Evolutionary conservation across 306 rosid species (phyloP).

Genomic region (Oxytropis ochrocephala): DNA sequence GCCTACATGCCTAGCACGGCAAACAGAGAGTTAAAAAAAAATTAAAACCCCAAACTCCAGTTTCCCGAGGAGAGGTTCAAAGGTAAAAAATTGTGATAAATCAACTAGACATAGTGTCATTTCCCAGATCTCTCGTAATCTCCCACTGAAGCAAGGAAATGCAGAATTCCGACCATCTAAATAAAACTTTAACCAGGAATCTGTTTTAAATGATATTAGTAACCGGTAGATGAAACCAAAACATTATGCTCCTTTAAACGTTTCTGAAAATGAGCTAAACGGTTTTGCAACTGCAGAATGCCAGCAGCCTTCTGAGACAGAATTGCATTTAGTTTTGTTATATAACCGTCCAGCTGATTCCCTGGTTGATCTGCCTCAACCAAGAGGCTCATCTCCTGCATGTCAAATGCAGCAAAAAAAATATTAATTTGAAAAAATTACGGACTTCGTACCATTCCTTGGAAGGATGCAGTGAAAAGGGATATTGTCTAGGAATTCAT

Average conservation of each 20-base stretch:
- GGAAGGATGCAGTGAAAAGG: constrained; percentile 2
- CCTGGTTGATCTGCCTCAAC: constrained; percentile 98
- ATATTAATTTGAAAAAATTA: not conserved
- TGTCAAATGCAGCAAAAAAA: constrained; percentile 10
- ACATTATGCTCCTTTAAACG: constrained; percentile 90
- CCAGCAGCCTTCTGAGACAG: constrained; percentile 97
- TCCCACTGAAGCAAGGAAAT: constrained; percentile 20
- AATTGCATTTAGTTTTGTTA: constrained; percentile 73
- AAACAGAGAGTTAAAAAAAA: constrained; percentile 13
- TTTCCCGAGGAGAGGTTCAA: constrained; percentile 21
- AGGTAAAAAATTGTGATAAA: constrained; percentile 28
- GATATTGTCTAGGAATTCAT: not conserved
- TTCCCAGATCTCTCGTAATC: constrained; percentile 8
- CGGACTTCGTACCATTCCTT: not conserved
- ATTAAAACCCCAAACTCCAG: constrained; percentile 21
- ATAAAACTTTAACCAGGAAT: constrained; percentile 15
- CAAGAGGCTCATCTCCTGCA: constrained; percentile 97
- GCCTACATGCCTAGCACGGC: constrained; percentile 24
- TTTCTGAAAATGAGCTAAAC: constrained; percentile 85
- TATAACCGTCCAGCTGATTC: constrained; percentile 76
- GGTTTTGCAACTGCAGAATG: constrained; percentile 84
- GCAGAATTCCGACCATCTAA: constrained; percentile 4
- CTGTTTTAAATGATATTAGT: constrained; percentile 30
- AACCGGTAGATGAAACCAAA: constrained; percentile 67
- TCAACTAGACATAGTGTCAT: constrained; percentile 19